Conservation (phyloP, 2,329 filamentous ascomycete genomes). For the Pseudodiploospora longispora region DNA sequence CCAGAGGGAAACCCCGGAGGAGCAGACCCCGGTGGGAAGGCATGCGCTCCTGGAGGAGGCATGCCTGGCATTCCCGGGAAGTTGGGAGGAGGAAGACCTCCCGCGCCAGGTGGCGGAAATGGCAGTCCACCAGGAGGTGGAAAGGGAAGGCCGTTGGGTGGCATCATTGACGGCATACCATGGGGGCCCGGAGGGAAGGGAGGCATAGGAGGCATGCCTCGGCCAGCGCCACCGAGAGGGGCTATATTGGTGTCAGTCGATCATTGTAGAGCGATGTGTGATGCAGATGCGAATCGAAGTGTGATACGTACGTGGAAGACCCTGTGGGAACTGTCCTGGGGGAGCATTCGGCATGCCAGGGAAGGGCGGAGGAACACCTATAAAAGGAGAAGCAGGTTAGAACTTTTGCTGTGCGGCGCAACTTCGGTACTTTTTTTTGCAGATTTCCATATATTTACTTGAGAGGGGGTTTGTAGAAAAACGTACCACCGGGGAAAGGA, state of each 20-base stretch:
- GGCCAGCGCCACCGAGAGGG: conserved; percentile 38
- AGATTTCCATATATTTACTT: not conserved
- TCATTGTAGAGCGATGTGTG: conserved; percentile 3
- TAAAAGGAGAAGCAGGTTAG: conserved; percentile 3
- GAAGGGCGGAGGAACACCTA: conserved; percentile 51
- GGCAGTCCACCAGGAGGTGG: conserved; percentile 27
- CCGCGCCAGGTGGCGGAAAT: conserved; percentile 17
- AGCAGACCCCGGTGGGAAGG: conserved; percentile 29
- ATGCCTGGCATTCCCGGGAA: conserved; percentile 29
- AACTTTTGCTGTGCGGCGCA: too few relatives aligned
- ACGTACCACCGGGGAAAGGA: conserved; percentile 51
- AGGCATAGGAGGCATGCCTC: conserved; percentile 39
- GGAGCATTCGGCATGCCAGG: conserved; percentile 39
- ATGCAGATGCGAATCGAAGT: not conserved
- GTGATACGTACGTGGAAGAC: conserved; percentile 44
- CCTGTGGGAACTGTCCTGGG: conserved; percentile 32
- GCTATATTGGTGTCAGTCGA: conserved; percentile 23
- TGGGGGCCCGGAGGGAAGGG: conserved; percentile 35
- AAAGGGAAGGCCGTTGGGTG: conserved; percentile 33
- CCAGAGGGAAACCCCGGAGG: conserved; percentile 27
- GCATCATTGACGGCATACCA: conserved; percentile 23
- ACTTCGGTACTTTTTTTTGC: too few relatives aligned
- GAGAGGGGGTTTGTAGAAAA: conserved; percentile 5
- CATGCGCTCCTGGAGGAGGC: conserved; percentile 31
- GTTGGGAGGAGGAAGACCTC: conserved; percentile 18